Base-by-base conservation (phyloP, 2,329 filamentous ascomycete species). In the Diaporthe helianthi region DNA sequence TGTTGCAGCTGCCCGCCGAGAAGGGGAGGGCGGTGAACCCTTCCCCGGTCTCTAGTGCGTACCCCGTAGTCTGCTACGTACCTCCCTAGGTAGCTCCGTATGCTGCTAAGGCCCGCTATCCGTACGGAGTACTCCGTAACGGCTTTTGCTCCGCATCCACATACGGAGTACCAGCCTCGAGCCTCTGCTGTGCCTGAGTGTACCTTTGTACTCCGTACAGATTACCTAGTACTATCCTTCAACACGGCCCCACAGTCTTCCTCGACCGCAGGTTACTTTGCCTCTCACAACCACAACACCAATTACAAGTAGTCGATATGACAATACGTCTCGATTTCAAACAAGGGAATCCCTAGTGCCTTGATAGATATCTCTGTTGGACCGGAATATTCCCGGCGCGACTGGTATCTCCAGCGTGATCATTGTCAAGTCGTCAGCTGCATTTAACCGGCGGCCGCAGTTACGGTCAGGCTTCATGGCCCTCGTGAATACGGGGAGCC, bases 391-490 rank as follows among this genome's bases (percentile, higher is more conserved):
- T 31, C 31, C 44, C 29, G 13, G 9, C n/a, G 19, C 44, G 22
- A 26, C 29, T 29, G 33, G 36, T 36, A 33, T 22, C 24, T 26
- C 15, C 29, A 24, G 4, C 44, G 29, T 7, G 47, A 13, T 33
- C 26, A 63, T 4, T 12, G 12, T 36, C n/a, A 31, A 12, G 13
- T 17, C 41, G 22, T 49, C 17, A 12, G 41, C 41, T 61, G 44
- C 29, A 63, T 63, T 63, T 63, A 63, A 13, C 58, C 58, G 58
- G 58, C 44, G n/a, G 44, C n/a, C 58, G 58, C 29, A 24, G 22
- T 63, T 29, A 47, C 58, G 26, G 44, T 29, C 44, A n/a, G 58
- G 19, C 41, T 63, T 26, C 13, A 13, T 13, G 2, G 26, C n/a
- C n/a, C 41, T 24, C 19, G 24, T n/a, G 19, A 22, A 29, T 10